A percentile compares a stretch with the other conserved stretches of the same genome.
These are phyloP conservation scores for Aspergillus baeticus DNA, from an alignment of 495 filamentous ascomycete genomes.

Conservation along the genomic window DNA sequence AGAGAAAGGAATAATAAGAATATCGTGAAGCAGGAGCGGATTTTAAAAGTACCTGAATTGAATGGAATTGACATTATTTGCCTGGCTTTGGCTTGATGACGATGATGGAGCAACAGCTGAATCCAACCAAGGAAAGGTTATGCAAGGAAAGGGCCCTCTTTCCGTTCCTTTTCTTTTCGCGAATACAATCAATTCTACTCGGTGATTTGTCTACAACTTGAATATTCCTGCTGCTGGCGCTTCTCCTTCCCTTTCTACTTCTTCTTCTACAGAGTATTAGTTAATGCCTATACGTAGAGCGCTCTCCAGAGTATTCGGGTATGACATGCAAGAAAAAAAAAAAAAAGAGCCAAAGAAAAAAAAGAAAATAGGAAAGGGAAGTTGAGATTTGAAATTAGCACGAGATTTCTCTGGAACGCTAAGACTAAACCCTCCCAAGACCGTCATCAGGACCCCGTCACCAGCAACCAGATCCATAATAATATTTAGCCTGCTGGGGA, in stretches of 20 bases:
- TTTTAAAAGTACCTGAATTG: slow-evolving; percentile 18
- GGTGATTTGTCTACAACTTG: neutral
- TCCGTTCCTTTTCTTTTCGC: slow-evolving; percentile 21
- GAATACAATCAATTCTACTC: neutral
- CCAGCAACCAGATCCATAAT: neutral
- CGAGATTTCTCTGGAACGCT: slow-evolving; percentile 5
- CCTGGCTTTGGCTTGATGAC: slow-evolving; percentile 20
- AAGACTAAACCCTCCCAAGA: neutral
- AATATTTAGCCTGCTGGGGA: neutral
- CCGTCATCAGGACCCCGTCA: neutral
- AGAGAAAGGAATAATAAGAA: slow-evolving; percentile 21
- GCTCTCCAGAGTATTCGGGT: no score
- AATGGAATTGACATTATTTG: slow-evolving; percentile 22
- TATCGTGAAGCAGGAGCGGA: slow-evolving; percentile 18
- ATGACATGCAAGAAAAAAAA: neutral
- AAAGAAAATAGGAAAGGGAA: slow-evolving; percentile 1
- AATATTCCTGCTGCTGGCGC: slow-evolving; percentile 5
- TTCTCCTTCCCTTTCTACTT: neutral
- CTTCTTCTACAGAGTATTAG: slow-evolving; percentile 1
- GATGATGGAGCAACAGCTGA: slow-evolving; percentile 30
- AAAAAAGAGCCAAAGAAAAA: slow-evolving; percentile 5
- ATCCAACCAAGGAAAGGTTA: slow-evolving; percentile 23
- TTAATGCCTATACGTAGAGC: neutral
- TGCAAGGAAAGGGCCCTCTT: slow-evolving; percentile 28
- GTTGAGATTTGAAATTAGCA: slow-evolving; percentile 8